Percentiles rank a stretch among this genome's conserved stretches.
These are phyloP conservation scores for Gaultheria prostrata DNA, from an alignment of 148 eudicot species.

Conservation along the genomic window DNA sequence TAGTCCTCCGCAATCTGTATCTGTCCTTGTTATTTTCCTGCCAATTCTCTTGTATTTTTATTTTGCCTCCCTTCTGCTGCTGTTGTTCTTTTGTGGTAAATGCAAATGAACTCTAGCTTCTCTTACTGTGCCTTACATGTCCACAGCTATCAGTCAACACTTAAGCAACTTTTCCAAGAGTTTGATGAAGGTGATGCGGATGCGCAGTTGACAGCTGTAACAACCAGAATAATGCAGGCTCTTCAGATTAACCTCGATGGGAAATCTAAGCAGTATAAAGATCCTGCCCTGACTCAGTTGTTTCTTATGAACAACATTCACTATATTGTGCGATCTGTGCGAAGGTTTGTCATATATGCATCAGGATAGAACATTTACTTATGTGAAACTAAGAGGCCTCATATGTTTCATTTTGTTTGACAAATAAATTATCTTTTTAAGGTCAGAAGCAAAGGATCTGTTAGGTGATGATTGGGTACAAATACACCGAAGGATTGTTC, in stretches of 20 bases:
- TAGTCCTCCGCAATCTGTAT: background rate
- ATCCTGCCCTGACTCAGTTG: slow-evolving; percentile 74
- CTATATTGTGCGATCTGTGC: slow-evolving; percentile 90
- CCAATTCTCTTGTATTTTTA: background rate
- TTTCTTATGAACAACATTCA: slow-evolving; percentile 97
- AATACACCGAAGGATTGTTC: slow-evolving; percentile 87
- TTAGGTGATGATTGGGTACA: slow-evolving; percentile 99
- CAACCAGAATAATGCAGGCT: slow-evolving; percentile 80
- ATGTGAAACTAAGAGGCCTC: background rate
- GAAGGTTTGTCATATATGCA: slow-evolving; percentile 49
- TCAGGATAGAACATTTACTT: background rate
- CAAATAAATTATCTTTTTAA: slow-evolving; percentile 16
- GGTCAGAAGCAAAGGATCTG: slow-evolving; percentile 93
- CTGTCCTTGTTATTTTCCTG: background rate
- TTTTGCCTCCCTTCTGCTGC: background rate
- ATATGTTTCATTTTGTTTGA: background rate
- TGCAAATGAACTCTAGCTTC: background rate
- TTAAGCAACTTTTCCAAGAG: slow-evolving; percentile 80
- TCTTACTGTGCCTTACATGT: slow-evolving; percentile 10
- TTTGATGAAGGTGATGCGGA: slow-evolving; percentile 49
- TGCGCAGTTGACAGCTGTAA: slow-evolving; percentile 53
- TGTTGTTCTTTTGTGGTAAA: background rate
- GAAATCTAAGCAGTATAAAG: slow-evolving; percentile 90
- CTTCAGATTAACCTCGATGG: slow-evolving; percentile 82
- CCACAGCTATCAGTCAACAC: slow-evolving; percentile 77